These are phyloP conservation scores for Cephaloascus fragrans DNA, from an alignment of 805 yeast genomes.

Conservation along the genomic window DNA sequence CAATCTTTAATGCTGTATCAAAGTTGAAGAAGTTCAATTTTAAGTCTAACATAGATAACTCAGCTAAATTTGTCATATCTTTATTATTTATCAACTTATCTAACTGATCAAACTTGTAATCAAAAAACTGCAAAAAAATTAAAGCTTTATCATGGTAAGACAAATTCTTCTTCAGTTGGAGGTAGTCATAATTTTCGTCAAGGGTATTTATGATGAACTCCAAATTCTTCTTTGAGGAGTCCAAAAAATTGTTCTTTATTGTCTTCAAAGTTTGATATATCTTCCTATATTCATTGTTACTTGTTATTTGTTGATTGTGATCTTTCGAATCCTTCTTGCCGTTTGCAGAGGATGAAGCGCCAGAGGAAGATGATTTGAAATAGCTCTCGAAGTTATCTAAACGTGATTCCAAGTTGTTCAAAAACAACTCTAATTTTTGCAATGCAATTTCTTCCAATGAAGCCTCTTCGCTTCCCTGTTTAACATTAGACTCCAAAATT, in stretches of 20 bases:
- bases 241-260: not conserved
- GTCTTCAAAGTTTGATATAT: not conserved
- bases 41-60: conserved; percentile 8
- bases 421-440: not conserved
- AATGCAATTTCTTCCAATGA: not conserved
- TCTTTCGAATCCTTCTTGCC: not conserved
- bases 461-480: not conserved
- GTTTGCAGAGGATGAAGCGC: too few species aligned
- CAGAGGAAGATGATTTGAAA: not conserved
- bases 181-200: not conserved
- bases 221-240: not conserved
- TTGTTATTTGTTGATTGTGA: not conserved
- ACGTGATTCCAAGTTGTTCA: not conserved
- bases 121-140: conserved; percentile 25
- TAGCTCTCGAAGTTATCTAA: not conserved
- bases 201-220: not conserved
- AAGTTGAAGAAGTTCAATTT: conserved; percentile 33
- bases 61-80: conserved; percentile 8
- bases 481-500: not conserved
- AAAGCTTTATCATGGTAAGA: conserved; percentile 17
- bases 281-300: not conserved
- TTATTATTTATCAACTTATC: conserved; percentile 21
- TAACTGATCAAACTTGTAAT: conserved; percentile 28
- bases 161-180: too few species aligned
- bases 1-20: conserved; percentile 32